A percentile compares a stretch with the other conserved stretches of the same genome.
Conservation (phyloP, 352 stramenopile genomes). For the Phytophthora kernoviae region DNA sequence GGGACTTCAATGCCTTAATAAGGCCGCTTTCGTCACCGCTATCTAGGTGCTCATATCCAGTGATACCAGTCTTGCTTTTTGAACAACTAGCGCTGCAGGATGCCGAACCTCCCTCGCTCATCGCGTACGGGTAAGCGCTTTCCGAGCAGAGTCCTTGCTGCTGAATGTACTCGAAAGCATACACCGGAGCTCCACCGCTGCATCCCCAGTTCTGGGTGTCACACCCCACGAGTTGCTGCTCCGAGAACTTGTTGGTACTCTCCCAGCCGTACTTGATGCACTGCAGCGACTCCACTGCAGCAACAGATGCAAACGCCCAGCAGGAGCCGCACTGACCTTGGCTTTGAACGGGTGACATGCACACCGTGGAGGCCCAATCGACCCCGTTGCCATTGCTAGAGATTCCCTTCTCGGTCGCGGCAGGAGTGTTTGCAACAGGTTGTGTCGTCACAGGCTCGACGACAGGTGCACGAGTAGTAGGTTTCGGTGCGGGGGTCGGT, state of each 20-base stretch:
- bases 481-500: constrained; percentile 8
- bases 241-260: constrained; percentile 80
- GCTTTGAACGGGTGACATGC: constrained; percentile 87
- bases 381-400: constrained; percentile 21
- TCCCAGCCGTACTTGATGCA: constrained; percentile 71
- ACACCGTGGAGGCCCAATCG: constrained; percentile 45
- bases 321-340: constrained; percentile 96
- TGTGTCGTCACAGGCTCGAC: constrained; percentile 22
- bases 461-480: constrained; percentile 25
- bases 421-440: neutral
- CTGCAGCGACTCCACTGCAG: constrained; percentile 89
- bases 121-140: constrained; percentile 77
- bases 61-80: constrained; percentile 36
- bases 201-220: constrained; percentile 87
- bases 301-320: constrained; percentile 96
- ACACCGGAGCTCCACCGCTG: constrained; percentile 87
- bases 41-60: constrained; percentile 69
- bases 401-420: constrained; percentile 14
- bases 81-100: constrained; percentile 40
- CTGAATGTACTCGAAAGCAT: constrained; percentile 92
- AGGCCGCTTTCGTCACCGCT: constrained; percentile 67
- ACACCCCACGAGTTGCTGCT: constrained; percentile 93
- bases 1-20: constrained; percentile 83
- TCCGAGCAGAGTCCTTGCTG: constrained; percentile 77
- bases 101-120: constrained; percentile 11